These are phyloP conservation scores for Cercophora newfieldiana DNA, from an alignment of 495 filamentous ascomycete species.

Conservation along the genomic window DNA sequence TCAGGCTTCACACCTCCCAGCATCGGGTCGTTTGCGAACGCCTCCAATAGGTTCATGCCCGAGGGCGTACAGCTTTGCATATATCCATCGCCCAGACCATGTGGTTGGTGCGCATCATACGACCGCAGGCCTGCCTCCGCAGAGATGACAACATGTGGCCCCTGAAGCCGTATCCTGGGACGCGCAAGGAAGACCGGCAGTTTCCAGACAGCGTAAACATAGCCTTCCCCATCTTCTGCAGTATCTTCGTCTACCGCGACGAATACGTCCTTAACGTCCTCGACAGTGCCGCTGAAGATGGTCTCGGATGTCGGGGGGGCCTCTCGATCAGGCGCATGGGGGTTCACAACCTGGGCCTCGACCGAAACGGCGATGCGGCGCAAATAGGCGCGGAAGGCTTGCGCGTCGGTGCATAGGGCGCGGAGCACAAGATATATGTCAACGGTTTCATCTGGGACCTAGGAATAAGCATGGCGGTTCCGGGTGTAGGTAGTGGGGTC, in stretches of 20 bases:
- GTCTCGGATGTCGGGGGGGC: constrained; percentile 59
- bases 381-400: constrained; percentile 59
- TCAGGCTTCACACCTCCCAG: constrained; percentile 66
- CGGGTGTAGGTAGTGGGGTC: constrained; percentile 37
- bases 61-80: constrained; percentile 73
- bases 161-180: constrained; percentile 75
- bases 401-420: constrained; percentile 62
- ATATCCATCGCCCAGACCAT: constrained; percentile 62
- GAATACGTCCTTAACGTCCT: constrained; percentile 60
- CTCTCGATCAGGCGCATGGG: constrained; percentile 45
- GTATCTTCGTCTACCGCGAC: constrained; percentile 55
- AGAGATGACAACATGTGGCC: constrained; percentile 73
- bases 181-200: constrained; percentile 72
- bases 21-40: constrained; percentile 68
- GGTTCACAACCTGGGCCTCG: constrained; percentile 71
- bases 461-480: constrained; percentile 57
- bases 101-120: constrained; percentile 49
- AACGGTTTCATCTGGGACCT: constrained; percentile 74
- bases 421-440: constrained; percentile 70
- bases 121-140: constrained; percentile 69
- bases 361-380: constrained; percentile 64
- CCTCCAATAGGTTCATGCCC: constrained; percentile 78
- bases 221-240: constrained; percentile 34
- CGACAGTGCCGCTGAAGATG: constrained; percentile 63
- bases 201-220: constrained; percentile 79